Base-by-base conservation (phyloP, 2,329 filamentous ascomycete species). In the Ramularia endophylla region DNA sequence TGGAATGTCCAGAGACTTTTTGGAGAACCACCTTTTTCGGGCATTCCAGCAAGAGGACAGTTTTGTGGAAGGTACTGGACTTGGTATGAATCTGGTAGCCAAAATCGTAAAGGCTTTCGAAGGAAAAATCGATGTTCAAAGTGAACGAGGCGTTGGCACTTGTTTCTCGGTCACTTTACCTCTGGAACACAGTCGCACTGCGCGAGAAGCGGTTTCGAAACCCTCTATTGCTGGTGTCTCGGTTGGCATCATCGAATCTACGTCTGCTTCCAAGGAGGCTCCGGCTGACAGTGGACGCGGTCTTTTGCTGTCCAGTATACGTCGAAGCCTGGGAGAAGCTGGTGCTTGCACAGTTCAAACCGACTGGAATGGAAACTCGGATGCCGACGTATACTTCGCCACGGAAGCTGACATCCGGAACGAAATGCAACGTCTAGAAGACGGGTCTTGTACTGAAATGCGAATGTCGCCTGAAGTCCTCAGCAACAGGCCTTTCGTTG, bases 11-110 rank as follows among this genome's bases (percentile, higher is more conserved):
- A 66, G 74, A 9, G 77, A 83, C 6, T 87, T 80, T 47, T 60
- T 85, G 4, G 68, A 73, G 19, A 73, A 77, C 12, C 69, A 74
- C 11, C 61, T 85, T 0, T 86, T 80, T 57, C 75, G 72, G 0
- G 77, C 80, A 0, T 85, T 85, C 44, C 63, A 70, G 0, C 82
- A 86, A 45, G 83, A 86, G 52, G 72, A 84, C 34, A 64, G 66
- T 0, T 58, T 85, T 1, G 69, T 74, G 0, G 72, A 76, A 0
- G 82, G 82, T 0, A 77, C 77, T 0, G 82, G 82, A 0, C 65
- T 86, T 0, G 83, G 83, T 0, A 61, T 87, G 37, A 81, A 77
- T 30, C 74, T 86, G 5, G 81, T 85, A 57, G 69, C 54, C 43
- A 64, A 43, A 36, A 76, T 86, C 4, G 73, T 83, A 16, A 73